Evolutionary conservation across 176 grass and related monocot species (phyloP).

Genomic region (Cenchrus americanus): DNA sequence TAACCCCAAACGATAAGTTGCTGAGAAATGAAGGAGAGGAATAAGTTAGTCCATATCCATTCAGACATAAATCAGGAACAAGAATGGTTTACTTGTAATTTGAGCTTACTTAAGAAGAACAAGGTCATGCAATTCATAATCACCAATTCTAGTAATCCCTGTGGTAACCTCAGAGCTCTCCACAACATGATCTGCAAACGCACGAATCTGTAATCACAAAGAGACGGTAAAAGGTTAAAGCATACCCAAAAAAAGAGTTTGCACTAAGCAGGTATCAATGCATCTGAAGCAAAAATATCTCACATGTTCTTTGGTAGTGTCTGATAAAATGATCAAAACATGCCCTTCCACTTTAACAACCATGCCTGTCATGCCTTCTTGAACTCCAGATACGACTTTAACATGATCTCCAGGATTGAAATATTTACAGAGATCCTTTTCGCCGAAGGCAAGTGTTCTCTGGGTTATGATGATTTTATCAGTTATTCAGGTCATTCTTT

Average conservation of each 20-base stretch:
- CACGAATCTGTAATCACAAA: slow-evolving; percentile 59
- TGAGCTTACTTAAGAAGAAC: slow-evolving; percentile 76
- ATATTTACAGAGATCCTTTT: slow-evolving; percentile 77
- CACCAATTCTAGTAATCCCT: slow-evolving; percentile 75
- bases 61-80: slow-evolving; percentile 24
- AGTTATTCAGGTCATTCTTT: neutral
- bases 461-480: slow-evolving; percentile 41
- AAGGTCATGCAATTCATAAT: slow-evolving; percentile 87
- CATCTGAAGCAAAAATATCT: slow-evolving; percentile 32
- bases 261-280: slow-evolving; percentile 1
- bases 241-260: slow-evolving; percentile 3
- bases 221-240: slow-evolving; percentile 30
- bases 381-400: slow-evolving; percentile 77
- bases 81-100: slow-evolving; percentile 11
- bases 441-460: slow-evolving; percentile 76
- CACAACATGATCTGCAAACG: slow-evolving; percentile 80
- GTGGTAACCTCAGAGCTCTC: slow-evolving; percentile 85
- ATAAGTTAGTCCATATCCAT: slow-evolving; percentile 31
- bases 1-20: slow-evolving; percentile 85
- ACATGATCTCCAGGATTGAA: slow-evolving; percentile 91
- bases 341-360: slow-evolving; percentile 81
- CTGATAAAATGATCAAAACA: slow-evolving; percentile 79
- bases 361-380: slow-evolving; percentile 74
- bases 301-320: slow-evolving; percentile 87
- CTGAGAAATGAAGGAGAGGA: slow-evolving; percentile 48